A percentile compares a stretch with the other conserved stretches of the same genome.
These are phyloP conservation scores for Coniochaeta prunicola DNA, from an alignment of 2,329 filamentous ascomycete species.

Conservation along the genomic window DNA sequence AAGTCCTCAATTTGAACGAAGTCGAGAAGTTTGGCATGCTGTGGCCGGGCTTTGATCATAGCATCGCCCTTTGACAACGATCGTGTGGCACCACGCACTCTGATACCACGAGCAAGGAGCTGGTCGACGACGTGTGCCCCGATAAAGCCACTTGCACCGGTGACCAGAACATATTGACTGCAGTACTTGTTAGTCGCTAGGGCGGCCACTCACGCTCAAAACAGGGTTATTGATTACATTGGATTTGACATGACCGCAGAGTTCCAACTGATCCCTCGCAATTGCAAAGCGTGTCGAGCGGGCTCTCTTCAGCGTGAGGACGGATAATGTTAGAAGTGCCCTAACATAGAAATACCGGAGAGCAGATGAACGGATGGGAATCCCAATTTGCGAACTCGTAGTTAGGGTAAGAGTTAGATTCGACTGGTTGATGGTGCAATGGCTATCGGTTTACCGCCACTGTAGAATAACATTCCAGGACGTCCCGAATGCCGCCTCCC, in stretches of 20 bases:
- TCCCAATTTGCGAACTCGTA: neutral
- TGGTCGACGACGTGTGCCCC: constrained; percentile 26
- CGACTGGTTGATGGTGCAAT: no score
- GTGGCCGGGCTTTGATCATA: constrained; percentile 28
- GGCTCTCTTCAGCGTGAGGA: neutral
- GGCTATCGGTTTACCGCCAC: no score
- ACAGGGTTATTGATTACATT: neutral
- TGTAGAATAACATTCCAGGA: no score
- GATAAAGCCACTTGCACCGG: constrained; percentile 19
- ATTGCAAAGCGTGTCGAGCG: neutral
- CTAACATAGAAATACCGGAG: neutral
- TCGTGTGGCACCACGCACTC: constrained; percentile 22
- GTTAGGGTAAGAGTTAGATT: no score
- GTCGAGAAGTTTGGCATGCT: constrained; percentile 27
- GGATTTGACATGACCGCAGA: neutral
- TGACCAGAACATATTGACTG: constrained; percentile 20
- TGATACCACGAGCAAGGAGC: constrained; percentile 20
- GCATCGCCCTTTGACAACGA: constrained; percentile 20
- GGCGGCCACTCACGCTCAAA: neutral
- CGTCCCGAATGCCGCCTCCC: no score
- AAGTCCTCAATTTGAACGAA: constrained; percentile 36
- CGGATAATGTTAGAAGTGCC: neutral
- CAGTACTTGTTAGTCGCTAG: neutral
- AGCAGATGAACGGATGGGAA: no score
- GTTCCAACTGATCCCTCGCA: neutral